Base-by-base conservation (phyloP, 805 yeast species). In the Saccharomyces mikatae region DNA sequence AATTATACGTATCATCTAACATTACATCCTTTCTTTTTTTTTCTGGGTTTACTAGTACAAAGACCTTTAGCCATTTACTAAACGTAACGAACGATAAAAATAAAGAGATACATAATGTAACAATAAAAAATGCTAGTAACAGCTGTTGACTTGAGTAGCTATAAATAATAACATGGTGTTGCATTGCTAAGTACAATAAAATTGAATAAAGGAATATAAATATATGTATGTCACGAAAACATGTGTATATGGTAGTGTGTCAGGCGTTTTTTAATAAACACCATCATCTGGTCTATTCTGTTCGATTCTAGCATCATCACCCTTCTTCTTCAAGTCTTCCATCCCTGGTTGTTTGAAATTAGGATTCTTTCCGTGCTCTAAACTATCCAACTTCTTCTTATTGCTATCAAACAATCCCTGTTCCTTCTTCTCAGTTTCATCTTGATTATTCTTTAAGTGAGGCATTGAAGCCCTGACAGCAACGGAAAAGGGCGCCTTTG, bases 261-360 rank as follows among this genome's bases (percentile, higher is more conserved):
- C 51, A 30, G 14, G 28, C 44, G 46, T 36, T 31, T 5, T 13
- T 21, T 57, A 67, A 52, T 68, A 69, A 27, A 68, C 71, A 28
- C 72, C 72, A 50, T 69, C 72, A 53, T 69, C 72, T 14, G 72
- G 68, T 52, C 72, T 65, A 47, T 68, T 67, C 54, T 69, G 72
- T 51, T 68, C 70, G 41, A 69, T 59, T 48, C 63, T 62, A 8
- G 71, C 72, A 46, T 66, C 62, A 14, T 65, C 70, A 50, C 72
- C 71, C 49, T 53, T 63, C 53, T 65, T 59, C 55, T 65, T 63
- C 31, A 69, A 50, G 31, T 58, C 61, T 26, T 61, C 65, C 50
- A 57, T 53, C 22, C 58, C 54, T 6, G 67, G 68, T 46, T 62
- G 59, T 48, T 60, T 53, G 47, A 48, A 47, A 24, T 56, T 56